Conservation (phyloP, 208 protist species). For the Trypanosoma avium region DNA sequence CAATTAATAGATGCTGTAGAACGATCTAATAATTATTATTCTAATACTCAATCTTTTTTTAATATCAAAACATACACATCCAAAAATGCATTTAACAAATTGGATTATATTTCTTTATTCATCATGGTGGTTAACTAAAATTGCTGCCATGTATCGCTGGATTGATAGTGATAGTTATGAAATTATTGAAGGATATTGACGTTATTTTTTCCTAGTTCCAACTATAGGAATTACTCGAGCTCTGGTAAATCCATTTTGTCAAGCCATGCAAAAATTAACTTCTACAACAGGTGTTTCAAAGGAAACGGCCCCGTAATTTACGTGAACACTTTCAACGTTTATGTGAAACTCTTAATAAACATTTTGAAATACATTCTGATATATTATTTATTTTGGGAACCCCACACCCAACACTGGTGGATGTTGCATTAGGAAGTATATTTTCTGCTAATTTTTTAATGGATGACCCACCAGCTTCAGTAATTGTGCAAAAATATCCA, state of each 20-base stretch:
- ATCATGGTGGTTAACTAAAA: slow-evolving; percentile 83
- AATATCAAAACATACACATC: too few relatives aligned
- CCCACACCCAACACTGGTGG: slow-evolving; percentile 79
- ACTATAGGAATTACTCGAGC: slow-evolving; percentile 41
- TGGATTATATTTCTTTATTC: slow-evolving; percentile 75
- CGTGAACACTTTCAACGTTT: slow-evolving; percentile 79
- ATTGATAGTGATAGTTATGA: slow-evolving; percentile 51
- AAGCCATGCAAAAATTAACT: slow-evolving; percentile 55
- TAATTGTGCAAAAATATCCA: slow-evolving; percentile 62
- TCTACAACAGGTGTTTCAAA: slow-evolving; percentile 58
- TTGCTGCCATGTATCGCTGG: slow-evolving; percentile 78
- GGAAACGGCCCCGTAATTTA: slow-evolving; percentile 68
- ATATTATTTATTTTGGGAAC: slow-evolving; percentile 70
- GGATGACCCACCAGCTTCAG: slow-evolving; percentile 71
- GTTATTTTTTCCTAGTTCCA: slow-evolving; percentile 66
- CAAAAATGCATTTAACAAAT: slow-evolving; percentile 61
- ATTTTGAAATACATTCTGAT: slow-evolving; percentile 49
- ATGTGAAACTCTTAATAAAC: slow-evolving; percentile 65
- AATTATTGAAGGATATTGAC: slow-evolving; percentile 67
- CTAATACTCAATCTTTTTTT: too few relatives aligned
- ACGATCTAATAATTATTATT: too few relatives aligned
- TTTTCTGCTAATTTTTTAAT: slow-evolving; percentile 82
- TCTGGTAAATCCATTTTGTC: slow-evolving; percentile 45
- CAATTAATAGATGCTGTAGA: slow-evolving; percentile 71
- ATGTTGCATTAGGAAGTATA: slow-evolving; percentile 71